Evolutionary conservation across 2,329 filamentous ascomycete genomes (phyloP), one percentile per base, ranked within the genome.

Genomic region (Corynespora cassiicola): DNA sequence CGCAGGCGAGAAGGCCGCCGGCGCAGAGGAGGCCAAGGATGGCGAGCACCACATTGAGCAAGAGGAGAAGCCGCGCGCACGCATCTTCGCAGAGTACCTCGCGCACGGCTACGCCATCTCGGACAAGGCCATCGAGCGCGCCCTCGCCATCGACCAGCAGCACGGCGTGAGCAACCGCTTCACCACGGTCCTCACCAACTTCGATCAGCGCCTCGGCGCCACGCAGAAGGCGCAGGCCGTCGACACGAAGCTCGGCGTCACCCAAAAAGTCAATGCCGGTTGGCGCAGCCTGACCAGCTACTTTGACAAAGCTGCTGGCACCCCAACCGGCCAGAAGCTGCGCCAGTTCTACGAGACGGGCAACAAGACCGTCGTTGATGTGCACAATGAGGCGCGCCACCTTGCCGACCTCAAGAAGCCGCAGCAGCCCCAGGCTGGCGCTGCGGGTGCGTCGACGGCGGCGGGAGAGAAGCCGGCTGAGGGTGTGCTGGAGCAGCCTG

Each of bases 41-140:
- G 63, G 62, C 18, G 80, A 85, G 44, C 77, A 90, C 58, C 82
- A 90, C 56, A 85, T 97, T 58, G 84, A 86, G 10, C 94, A 99
- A 68, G 94, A 99, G 73, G 90, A 97, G 77, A 99, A 99, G 80
- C 94, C 94, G 11, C 87, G 91, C 60, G 84, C 88, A 25, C 89
- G 94, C 59, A 96, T 99, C 69, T 72, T 96, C 33, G 94, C 94
- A 52, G 94, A 99, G 75, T 96, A 97, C 72, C 86, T 99, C 21
- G 91, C 94, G 8, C 90, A 96, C 61, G 94, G 94, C 56, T 99
- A 99, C 74, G 81, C 85, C 24, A 78, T 97, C 51, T 90, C 81
- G 45, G 85, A 87, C 64, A 75, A 80, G 39, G 88, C 88, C 33
- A 85, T 96, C 56, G 81, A 94, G 74, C 81, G 81, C 48, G 92